Conservation (phyloP, 768 basidiomycete genomes). For the Lactarius vividus region DNA sequence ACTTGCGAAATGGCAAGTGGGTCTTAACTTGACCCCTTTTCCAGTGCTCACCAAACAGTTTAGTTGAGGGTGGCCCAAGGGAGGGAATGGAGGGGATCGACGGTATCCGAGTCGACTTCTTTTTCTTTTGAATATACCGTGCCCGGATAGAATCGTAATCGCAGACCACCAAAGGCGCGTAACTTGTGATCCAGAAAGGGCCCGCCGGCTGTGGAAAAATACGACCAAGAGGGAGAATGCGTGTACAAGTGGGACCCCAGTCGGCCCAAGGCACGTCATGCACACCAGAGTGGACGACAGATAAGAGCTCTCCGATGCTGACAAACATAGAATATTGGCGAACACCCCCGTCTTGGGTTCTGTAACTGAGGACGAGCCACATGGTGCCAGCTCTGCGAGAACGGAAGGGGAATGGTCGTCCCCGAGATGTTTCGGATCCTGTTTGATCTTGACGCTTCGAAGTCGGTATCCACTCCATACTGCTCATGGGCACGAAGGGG, state of each 20-base stretch:
- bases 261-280: constrained; percentile 1
- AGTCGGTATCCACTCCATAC: constrained; percentile 17
- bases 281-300: background rate
- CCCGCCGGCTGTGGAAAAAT: constrained; percentile 6
- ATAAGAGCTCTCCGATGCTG: constrained; percentile 1
- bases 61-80: background rate
- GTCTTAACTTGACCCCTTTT: constrained; percentile 4
- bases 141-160: constrained; percentile 14
- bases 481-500: background rate
- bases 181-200: constrained; percentile 11
- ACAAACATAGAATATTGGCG: background rate
- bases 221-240: background rate
- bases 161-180: constrained; percentile 12
- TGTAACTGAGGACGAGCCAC: background rate
- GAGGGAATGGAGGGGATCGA: background rate
- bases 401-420: constrained; percentile 14
- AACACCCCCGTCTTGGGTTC: background rate
- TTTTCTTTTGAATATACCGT: background rate
- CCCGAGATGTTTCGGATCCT: background rate
- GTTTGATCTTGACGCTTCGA: background rate
- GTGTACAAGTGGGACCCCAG: constrained; percentile 17
- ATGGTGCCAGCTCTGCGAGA: constrained; percentile 14
- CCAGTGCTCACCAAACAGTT: constrained; percentile 5
- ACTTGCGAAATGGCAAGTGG: constrained; percentile 14
- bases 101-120: background rate